Evolutionary conservation across 768 basidiomycete genomes (phyloP), one percentile per base, ranked within the genome.

Genomic region (Tulasnella sp.): DNA sequence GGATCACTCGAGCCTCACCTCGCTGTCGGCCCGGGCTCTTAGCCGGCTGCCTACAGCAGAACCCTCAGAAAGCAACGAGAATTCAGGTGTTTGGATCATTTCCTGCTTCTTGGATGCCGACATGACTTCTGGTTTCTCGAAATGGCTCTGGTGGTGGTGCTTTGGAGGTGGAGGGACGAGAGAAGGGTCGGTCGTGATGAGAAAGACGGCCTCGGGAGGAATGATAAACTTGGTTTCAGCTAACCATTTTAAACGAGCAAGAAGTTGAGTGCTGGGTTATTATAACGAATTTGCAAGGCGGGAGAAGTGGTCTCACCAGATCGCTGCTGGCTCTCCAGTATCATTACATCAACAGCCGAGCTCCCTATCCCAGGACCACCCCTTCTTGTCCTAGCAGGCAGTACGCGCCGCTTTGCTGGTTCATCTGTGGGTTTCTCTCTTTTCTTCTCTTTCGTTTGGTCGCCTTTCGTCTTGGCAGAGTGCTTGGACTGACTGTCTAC

Each of bases 351-450:
- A 15, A 82, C 75, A 67, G 88, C 85, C 66, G 82, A 81, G 59
- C 71, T 83, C 56, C 89, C 86, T 49, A 86, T 78, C 34, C 86
- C 86, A 27, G 84, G 83, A 14, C 86, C 86, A 55, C 86, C 83
- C 56, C 89, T 78, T 63, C 86, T 76, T 56, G 84, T 78, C 64
- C 90, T 79, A 68, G 86, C 78, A 40, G 90, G 90, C 57, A 89
- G 72, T 41, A 89, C 82, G 68, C 89, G 82, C 70, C 84, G 85
- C 49, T 63, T 64, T 15, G 51, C 54, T 4, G 35, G 34, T 50
- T 50, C 61, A n/a, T 49, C 56, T 51, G 56, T 55, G 1, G 49
- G 53, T 50, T 60, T 53, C 7, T 56, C 60, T 5, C 12, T 35
- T 7, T 42, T 57, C 36, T 14, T 39, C 11, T 40, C 34, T 9